These are phyloP conservation scores for Nicotiana noctiflora DNA, from an alignment of 257 asterid genomes.

Conservation along the genomic window DNA sequence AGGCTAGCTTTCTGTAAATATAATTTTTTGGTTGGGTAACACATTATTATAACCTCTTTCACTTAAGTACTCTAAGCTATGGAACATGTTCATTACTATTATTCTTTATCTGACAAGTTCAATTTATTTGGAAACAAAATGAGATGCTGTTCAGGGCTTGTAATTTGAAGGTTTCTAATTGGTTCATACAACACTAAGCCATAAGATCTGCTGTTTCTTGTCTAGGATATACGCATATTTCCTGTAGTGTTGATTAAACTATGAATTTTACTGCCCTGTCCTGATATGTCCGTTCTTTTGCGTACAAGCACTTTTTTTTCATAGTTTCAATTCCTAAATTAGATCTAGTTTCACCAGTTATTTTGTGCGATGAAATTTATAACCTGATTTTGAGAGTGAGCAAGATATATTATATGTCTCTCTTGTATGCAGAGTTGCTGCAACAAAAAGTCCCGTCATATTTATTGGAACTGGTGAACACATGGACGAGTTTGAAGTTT, in stretches of 20 bases:
- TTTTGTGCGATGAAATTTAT: background rate
- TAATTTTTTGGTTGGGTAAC: background rate
- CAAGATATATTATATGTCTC: background rate
- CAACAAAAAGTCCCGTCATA: slow-evolving; percentile 94
- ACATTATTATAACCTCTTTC: background rate
- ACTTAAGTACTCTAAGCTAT: background rate
- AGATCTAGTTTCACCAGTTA: background rate
- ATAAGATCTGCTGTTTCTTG: background rate
- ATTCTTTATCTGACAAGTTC: background rate
- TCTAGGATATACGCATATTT: background rate
- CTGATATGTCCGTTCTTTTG: background rate
- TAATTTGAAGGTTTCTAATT: background rate
- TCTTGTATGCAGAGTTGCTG: slow-evolving; percentile 73
- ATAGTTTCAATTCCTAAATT: background rate
- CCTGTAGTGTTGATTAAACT: background rate
- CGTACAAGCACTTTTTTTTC: background rate
- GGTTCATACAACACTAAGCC: background rate
- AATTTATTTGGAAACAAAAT: background rate
- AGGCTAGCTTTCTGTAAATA: background rate
- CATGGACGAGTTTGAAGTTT: slow-evolving; percentile 95
- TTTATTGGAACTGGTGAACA: slow-evolving; percentile 98
- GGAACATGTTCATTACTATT: background rate
- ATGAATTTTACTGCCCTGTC: background rate
- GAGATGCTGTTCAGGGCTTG: background rate
- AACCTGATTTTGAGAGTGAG: background rate